Evolutionary conservation across 495 filamentous ascomycete species (phyloP).

Genomic region (Penicillium cataractarum): DNA sequence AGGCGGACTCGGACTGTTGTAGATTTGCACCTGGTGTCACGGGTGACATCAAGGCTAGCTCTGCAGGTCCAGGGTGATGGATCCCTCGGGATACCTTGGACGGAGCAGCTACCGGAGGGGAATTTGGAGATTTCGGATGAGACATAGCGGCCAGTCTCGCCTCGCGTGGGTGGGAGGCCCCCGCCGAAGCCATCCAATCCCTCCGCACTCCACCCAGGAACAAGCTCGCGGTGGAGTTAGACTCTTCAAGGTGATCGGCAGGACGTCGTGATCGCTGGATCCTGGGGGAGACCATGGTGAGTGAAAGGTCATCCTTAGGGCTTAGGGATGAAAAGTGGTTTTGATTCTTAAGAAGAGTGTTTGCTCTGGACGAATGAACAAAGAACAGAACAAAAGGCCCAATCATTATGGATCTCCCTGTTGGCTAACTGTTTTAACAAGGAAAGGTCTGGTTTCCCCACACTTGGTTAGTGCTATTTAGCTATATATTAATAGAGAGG

Average conservation of each 20-base stretch:
- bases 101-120: not conserved
- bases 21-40: constrained; percentile 28
- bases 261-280: constrained; percentile 6
- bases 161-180: not conserved
- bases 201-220: constrained; percentile 68
- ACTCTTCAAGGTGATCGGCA: constrained; percentile 49
- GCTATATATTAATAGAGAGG: no score
- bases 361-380: constrained; percentile 1
- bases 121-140: not conserved
- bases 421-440: no score
- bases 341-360: not conserved
- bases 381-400: not conserved
- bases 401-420: not conserved
- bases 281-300: constrained; percentile 12
- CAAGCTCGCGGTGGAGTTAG: constrained; percentile 69
- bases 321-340: not conserved
- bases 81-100: not conserved
- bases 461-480: no score
- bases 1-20: constrained; percentile 6
- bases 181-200: constrained; percentile 61
- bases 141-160: not conserved
- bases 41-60: constrained; percentile 28
- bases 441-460: no score
- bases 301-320: constrained; percentile 2
- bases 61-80: constrained; percentile 1